These are phyloP conservation scores for Pezicula radicicola DNA, from an alignment of 2,329 filamentous ascomycete species.

Conservation along the genomic window DNA sequence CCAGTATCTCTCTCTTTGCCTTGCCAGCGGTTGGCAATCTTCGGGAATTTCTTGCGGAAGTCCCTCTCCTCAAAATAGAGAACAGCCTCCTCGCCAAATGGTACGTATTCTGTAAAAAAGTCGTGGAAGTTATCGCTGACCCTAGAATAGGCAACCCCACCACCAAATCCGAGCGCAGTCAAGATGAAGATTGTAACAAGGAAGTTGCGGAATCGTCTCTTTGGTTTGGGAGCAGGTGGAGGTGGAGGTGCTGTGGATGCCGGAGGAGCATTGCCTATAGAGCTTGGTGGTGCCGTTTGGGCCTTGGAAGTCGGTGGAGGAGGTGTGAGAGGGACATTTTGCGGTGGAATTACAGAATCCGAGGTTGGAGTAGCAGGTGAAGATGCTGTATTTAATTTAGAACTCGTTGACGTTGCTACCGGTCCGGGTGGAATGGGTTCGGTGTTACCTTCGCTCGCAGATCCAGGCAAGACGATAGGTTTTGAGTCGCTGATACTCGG, in stretches of 20 bases:
- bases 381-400: constrained; percentile 18
- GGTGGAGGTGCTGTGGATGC: constrained; percentile 36
- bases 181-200: constrained; percentile 75
- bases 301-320: constrained; percentile 34
- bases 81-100: constrained; percentile 90
- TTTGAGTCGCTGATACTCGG: constrained; percentile 43
- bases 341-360: constrained; percentile 43
- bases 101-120: constrained; percentile 96
- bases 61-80: constrained; percentile 94
- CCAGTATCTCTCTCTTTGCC: constrained; percentile 48
- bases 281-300: constrained; percentile 31
- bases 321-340: constrained; percentile 44
- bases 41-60: constrained; percentile 81
- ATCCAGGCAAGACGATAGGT: constrained; percentile 49
- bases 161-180: constrained; percentile 74
- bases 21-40: constrained; percentile 29
- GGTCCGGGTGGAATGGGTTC: constrained; percentile 33
- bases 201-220: constrained; percentile 51
- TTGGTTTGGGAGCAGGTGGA: constrained; percentile 46
- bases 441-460: constrained; percentile 31
- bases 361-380: constrained; percentile 32
- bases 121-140: constrained; percentile 98
- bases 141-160: constrained; percentile 88
- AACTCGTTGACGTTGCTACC: constrained; percentile 16
- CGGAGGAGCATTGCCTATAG: constrained; percentile 25